These are phyloP conservation scores for Trichoderma koningiopsis DNA, from an alignment of 2,329 filamentous ascomycete species.

Conservation along the genomic window DNA sequence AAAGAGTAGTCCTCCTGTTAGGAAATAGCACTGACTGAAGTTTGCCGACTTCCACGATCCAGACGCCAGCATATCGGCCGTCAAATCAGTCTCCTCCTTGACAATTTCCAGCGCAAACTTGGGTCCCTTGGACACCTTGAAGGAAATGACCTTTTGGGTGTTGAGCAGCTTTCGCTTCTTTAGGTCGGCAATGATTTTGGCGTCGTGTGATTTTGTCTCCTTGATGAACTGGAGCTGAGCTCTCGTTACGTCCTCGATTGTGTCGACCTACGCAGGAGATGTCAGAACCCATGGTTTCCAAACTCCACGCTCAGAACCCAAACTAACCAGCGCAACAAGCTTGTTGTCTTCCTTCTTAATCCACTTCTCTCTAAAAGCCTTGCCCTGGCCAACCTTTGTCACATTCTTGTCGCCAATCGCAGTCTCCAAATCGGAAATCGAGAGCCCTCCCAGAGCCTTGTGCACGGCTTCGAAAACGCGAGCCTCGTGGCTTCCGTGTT, in stretches of 20 bases:
- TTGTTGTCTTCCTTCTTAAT: constrained; percentile 64
- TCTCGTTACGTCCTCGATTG: constrained; percentile 77
- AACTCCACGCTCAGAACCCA: background rate
- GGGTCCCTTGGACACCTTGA: constrained; percentile 78
- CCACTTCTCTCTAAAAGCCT: constrained; percentile 85
- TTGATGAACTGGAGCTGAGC: constrained; percentile 75
- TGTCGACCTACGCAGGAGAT: constrained; percentile 55
- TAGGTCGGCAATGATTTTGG: constrained; percentile 77
- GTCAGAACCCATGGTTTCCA: background rate
- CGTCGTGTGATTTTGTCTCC: constrained; percentile 69
- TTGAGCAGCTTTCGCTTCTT: constrained; percentile 90
- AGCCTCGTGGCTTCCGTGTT: constrained; percentile 78
- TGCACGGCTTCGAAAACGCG: constrained; percentile 77
- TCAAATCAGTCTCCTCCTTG: constrained; percentile 94
- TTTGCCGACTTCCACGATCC: constrained; percentile 90
- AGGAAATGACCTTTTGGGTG: constrained; percentile 81
- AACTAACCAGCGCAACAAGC: constrained; percentile 54
- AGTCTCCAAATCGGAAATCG: constrained; percentile 71
- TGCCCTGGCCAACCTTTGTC: constrained; percentile 85
- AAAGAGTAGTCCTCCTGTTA: constrained; percentile 10
- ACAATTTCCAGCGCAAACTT: constrained; percentile 88
- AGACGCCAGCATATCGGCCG: constrained; percentile 83
- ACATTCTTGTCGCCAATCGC: constrained; percentile 72
- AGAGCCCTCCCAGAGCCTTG: constrained; percentile 75
- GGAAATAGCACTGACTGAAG: constrained; percentile 63